A percentile compares a stretch with the other conserved stretches of the same genome.
phyloP scores from a whole-genome alignment of 1,139 yeast species.

The Blastobotrys proliferans region DNA sequence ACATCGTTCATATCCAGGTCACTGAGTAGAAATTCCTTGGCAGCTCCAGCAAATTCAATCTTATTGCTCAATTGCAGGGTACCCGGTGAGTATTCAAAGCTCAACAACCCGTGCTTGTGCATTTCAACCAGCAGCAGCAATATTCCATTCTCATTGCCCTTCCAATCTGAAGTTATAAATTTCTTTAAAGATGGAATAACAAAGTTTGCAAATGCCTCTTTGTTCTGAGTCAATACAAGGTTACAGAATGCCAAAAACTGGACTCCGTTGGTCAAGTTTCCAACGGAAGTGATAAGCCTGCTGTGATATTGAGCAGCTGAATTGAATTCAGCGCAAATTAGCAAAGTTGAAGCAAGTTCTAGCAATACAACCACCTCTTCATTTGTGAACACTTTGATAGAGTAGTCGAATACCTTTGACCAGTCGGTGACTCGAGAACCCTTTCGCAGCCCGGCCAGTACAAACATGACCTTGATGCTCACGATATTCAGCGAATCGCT shows the following conservation, averaged over 20 bases:
- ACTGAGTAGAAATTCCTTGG: neutral
- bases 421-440: constrained; percentile 39
- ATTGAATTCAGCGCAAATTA: constrained; percentile 23
- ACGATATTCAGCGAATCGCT: constrained; percentile 10
- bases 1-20: constrained; percentile 4
- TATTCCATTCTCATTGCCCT: constrained; percentile 16
- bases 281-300: constrained; percentile 17
- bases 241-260: constrained; percentile 37
- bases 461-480: constrained; percentile 25
- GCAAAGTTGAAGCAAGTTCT: constrained; percentile 5
- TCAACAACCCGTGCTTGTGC: constrained; percentile 13
- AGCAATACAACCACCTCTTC: constrained; percentile 9
- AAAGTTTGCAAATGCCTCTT: constrained; percentile 24
- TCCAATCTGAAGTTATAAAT: constrained; percentile 17
- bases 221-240: constrained; percentile 35
- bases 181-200: constrained; percentile 21
- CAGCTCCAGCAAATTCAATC: constrained; percentile 5
- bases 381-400: constrained; percentile 7
- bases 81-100: constrained; percentile 6
- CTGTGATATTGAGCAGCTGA: constrained; percentile 22
- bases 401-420: constrained; percentile 17
- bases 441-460: constrained; percentile 36
- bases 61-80: constrained; percentile 10
- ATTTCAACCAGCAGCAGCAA: constrained; percentile 15
- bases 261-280: constrained; percentile 9